Percentiles rank a stretch among this genome's conserved stretches.
Evolutionary conservation across 257 asterid genomes (phyloP).

Genomic region (Ilex asprella): DNA sequence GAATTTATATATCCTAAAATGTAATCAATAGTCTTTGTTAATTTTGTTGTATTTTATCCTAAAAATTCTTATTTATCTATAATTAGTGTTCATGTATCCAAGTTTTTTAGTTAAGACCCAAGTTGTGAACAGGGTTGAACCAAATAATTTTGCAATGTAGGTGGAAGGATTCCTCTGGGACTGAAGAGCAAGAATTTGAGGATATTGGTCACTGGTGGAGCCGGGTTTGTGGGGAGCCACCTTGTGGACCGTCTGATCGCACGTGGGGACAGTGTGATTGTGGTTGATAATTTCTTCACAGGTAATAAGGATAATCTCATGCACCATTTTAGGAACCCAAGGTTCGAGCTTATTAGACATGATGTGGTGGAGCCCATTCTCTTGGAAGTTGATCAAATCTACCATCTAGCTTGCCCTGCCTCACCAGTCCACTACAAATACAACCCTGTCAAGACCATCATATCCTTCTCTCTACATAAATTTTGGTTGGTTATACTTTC

Average conservation of each 20-base stretch:
- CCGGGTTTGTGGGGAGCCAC: constrained; percentile 94
- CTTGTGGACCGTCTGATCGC: constrained; percentile 72
- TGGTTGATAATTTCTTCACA: constrained; percentile 76
- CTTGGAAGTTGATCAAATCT: constrained; percentile 83
- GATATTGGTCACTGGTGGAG: constrained; percentile 85
- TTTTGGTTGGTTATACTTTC: too few relatives aligned
- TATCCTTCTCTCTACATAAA: constrained; percentile 41
- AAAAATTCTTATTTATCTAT: too few relatives aligned
- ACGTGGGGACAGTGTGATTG: constrained; percentile 80
- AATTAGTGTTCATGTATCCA: too few relatives aligned
- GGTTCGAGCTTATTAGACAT: constrained; percentile 75
- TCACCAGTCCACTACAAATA: constrained; percentile 90
- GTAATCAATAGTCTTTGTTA: too few relatives aligned
- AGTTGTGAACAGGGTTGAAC: neutral
- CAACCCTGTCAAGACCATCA: constrained; percentile 91
- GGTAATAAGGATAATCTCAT: constrained; percentile 67
- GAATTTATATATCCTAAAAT: too few relatives aligned
- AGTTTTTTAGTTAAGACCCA: too few relatives aligned
- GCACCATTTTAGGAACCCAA: constrained; percentile 58
- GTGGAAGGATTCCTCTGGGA: constrained; percentile 63
- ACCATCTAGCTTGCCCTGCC: constrained; percentile 96
- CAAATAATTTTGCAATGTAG: constrained; percentile 25
- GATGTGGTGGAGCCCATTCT: constrained; percentile 87
- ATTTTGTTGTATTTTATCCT: too few relatives aligned
- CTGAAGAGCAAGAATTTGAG: constrained; percentile 55